These are phyloP conservation scores for Polyporus arcularius DNA, from an alignment of 768 basidiomycete species.

Conservation along the genomic window DNA sequence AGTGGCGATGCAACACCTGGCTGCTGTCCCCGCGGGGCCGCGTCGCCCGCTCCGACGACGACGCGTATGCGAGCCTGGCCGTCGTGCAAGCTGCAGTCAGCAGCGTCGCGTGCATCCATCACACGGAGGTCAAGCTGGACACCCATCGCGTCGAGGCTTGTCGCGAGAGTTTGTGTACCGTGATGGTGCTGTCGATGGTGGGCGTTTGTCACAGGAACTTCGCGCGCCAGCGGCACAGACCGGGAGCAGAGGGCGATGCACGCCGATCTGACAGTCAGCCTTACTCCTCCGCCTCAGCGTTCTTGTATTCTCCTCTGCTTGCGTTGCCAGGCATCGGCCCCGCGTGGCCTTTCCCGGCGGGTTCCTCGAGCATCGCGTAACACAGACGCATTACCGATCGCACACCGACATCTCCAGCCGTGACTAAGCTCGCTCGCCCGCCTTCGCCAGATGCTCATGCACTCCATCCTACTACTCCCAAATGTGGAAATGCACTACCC, in stretches of 20 bases:
- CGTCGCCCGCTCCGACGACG: no score
- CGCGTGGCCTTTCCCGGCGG: background rate
- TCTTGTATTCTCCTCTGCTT: background rate
- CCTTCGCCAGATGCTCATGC: background rate
- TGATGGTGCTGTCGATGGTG: background rate
- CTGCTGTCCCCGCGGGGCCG: no score
- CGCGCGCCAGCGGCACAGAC: background rate
- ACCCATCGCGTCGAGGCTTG: no score
- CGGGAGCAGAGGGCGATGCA: background rate
- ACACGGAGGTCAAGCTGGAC: no score
- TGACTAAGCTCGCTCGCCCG: background rate
- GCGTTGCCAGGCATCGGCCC: background rate
- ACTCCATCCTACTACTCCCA: background rate
- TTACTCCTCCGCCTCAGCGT: background rate
- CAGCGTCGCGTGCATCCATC: no score
- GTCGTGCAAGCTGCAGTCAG: background rate
- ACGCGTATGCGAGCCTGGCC: no score
- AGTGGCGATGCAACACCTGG: no score
- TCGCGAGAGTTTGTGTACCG: background rate
- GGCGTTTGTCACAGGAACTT: background rate
- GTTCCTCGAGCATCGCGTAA: background rate
- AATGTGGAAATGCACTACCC: background rate
- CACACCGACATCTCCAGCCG: background rate
- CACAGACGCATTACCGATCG: background rate
- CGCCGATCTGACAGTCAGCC: background rate